phyloP scores from a whole-genome alignment of 345 rosid genomes.

The Eucalyptus dawsonii region DNA sequence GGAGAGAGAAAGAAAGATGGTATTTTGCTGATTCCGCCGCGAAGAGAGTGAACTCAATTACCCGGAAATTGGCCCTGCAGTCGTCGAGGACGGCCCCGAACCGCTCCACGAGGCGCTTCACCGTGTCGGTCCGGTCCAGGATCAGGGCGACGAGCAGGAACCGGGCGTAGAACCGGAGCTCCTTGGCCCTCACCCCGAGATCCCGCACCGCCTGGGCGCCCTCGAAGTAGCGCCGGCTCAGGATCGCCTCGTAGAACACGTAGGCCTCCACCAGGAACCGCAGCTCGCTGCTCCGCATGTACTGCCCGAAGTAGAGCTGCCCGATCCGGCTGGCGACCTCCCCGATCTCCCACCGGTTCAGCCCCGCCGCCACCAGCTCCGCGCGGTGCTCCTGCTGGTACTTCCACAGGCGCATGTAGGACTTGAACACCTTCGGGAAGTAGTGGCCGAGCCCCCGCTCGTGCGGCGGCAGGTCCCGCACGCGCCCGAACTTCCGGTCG shows the following conservation, averaged over 20 bases:
- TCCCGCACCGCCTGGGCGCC: constrained; percentile 42
- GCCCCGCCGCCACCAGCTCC: constrained; percentile 60
- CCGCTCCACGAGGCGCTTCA: constrained; percentile 30
- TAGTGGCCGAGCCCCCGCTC: constrained; percentile 38
- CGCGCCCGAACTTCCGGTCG: constrained; percentile 84
- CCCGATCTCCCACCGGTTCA: constrained; percentile 96
- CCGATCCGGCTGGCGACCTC: constrained; percentile 99
- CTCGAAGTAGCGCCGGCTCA: constrained; percentile 68
- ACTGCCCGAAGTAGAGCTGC: constrained; percentile 90
- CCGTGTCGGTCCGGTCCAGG: constrained; percentile 53
- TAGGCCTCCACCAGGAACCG: constrained; percentile 80
- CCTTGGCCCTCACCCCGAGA: constrained; percentile 70
- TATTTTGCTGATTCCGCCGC: not conserved
- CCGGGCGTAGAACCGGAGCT: constrained; percentile 82
- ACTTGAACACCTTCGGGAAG: constrained; percentile 82
- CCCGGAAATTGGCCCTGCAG: constrained; percentile 62
- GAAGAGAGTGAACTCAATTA: not conserved
- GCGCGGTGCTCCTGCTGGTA: constrained; percentile 80
- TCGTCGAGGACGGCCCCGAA: constrained; percentile 56
- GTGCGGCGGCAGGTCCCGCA: constrained; percentile 72
- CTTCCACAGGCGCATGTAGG: constrained; percentile 94
- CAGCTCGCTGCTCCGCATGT: constrained; percentile 85
- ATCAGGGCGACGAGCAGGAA: constrained; percentile 76
- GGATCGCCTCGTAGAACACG: constrained; percentile 88
- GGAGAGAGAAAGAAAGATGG: not conserved